These are phyloP conservation scores for Mycena leptocephala DNA, from an alignment of 768 basidiomycete genomes.

Conservation along the genomic window DNA sequence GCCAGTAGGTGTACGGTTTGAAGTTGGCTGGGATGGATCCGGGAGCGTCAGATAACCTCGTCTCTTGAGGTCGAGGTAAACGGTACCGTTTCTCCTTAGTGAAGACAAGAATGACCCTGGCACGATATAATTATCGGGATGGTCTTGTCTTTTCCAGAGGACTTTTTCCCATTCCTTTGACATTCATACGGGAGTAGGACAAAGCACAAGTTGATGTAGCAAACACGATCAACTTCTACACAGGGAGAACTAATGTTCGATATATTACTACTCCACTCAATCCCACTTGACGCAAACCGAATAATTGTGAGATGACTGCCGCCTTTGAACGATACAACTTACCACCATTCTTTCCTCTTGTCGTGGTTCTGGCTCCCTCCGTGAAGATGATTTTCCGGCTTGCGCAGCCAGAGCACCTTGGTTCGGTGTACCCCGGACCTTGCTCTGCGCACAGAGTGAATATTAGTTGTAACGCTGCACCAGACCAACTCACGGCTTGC, in stretches of 20 bases:
- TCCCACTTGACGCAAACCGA: constrained; percentile 55
- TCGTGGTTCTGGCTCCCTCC: constrained; percentile 50
- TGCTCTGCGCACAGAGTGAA: constrained; percentile 16
- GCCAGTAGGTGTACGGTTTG: constrained; percentile 83
- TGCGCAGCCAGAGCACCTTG: constrained; percentile 64
- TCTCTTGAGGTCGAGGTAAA: constrained; percentile 27
- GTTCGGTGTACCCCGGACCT: constrained; percentile 57
- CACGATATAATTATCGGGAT: constrained; percentile 92
- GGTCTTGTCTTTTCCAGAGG: constrained; percentile 84
- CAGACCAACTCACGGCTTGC: constrained; percentile 64
- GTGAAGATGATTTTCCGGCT: constrained; percentile 55
- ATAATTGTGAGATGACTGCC: constrained; percentile 21
- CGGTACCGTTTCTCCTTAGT: constrained; percentile 81
- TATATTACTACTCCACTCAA: constrained; percentile 35
- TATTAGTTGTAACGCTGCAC: constrained; percentile 28
- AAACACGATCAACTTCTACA: constrained; percentile 1
- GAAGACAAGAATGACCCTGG: constrained; percentile 81
- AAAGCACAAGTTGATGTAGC: neutral
- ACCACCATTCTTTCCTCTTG: constrained; percentile 61
- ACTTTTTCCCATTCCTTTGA: constrained; percentile 74
- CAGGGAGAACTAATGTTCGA: neutral
- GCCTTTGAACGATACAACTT: constrained; percentile 38
- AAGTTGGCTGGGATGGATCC: constrained; percentile 75
- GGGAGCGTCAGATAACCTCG: constrained; percentile 25
- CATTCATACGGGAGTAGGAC: constrained; percentile 30